Evolutionary conservation across 2,329 filamentous ascomycete genomes (phyloP).

Genomic region (Aspergillus transmontanensis): DNA sequence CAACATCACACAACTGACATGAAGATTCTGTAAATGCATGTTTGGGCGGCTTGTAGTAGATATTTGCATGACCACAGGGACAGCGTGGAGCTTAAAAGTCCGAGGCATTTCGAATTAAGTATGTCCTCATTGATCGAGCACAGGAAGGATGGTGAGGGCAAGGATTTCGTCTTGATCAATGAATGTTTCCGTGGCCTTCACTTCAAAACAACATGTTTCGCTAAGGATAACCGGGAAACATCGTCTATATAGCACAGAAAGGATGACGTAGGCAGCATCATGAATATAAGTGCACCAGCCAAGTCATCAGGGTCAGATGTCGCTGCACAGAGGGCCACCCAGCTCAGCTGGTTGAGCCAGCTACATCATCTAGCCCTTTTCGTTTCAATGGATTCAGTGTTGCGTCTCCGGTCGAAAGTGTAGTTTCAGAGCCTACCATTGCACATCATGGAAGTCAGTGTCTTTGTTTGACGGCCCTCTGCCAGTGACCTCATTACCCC

Average conservation of each 20-base stretch:
- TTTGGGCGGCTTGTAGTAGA: neutral
- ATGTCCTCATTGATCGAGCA: neutral
- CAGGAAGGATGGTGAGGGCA: neutral
- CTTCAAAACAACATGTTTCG: neutral
- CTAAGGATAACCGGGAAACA: neutral
- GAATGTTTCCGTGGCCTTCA: neutral
- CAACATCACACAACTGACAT: conserved; percentile 4
- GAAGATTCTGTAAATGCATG: neutral
- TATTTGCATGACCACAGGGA: neutral
- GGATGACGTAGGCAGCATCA: neutral
- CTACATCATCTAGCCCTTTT: conserved; percentile 28
- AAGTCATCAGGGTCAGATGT: neutral
- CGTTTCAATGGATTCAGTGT: conserved; percentile 39
- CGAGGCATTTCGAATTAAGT: neutral
- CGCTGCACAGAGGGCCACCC: neutral
- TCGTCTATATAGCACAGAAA: neutral
- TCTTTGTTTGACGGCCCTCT: conserved; percentile 17
- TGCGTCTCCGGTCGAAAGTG: conserved; percentile 12
- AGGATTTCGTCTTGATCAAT: neutral
- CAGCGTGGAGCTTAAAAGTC: neutral
- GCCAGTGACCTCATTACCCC: conserved; percentile 11
- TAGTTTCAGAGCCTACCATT: conserved; percentile 31
- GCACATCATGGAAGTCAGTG: conserved; percentile 30
- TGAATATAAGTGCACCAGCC: neutral
- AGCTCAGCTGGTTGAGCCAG: neutral